Percentiles rank a stretch among this genome's conserved stretches.
Evolutionary conservation across 2,329 filamentous ascomycete genomes (phyloP).

Genomic region (Cladophialophora chaetospira): DNA sequence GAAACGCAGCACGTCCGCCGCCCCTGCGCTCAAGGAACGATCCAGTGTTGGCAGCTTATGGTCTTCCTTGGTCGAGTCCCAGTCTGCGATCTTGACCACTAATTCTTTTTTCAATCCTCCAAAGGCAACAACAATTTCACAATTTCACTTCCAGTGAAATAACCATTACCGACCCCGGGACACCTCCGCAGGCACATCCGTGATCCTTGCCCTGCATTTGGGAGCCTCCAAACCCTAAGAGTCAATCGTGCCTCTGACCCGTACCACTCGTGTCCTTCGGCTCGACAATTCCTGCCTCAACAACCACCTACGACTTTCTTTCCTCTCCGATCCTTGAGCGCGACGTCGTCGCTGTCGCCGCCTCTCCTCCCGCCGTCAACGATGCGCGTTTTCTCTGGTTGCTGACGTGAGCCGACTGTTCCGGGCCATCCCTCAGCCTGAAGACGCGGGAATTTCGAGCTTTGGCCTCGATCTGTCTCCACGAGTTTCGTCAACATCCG

Average conservation of each 20-base stretch:
- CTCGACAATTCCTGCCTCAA: constrained; percentile 4
- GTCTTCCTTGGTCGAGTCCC: not conserved
- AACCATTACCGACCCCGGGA: not conserved
- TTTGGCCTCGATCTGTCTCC: not conserved
- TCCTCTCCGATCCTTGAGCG: not conserved
- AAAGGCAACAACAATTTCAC: too few relatives aligned
- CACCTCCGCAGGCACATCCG: not conserved
- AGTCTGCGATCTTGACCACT: too few relatives aligned
- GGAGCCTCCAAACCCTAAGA: not conserved
- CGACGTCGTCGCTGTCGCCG: constrained; percentile 17
- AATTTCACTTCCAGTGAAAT: too few relatives aligned
- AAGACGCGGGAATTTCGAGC: constrained; percentile 7
- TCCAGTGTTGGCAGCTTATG: not conserved
- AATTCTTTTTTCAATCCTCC: too few relatives aligned
- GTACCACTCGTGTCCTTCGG: not conserved
- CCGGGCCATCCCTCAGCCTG: constrained; percentile 22
- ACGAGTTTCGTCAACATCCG: constrained; percentile 11
- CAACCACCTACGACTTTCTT: not conserved
- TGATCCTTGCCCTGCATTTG: not conserved
- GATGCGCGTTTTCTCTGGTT: constrained; percentile 23
- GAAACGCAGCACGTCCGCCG: not conserved
- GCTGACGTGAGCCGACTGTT: constrained; percentile 33
- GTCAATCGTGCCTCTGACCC: not conserved
- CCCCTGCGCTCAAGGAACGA: not conserved
- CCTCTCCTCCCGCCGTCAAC: constrained; percentile 9